These are phyloP conservation scores for Favolaschia claudopus DNA, from an alignment of 768 basidiomycete species.

Conservation along the genomic window DNA sequence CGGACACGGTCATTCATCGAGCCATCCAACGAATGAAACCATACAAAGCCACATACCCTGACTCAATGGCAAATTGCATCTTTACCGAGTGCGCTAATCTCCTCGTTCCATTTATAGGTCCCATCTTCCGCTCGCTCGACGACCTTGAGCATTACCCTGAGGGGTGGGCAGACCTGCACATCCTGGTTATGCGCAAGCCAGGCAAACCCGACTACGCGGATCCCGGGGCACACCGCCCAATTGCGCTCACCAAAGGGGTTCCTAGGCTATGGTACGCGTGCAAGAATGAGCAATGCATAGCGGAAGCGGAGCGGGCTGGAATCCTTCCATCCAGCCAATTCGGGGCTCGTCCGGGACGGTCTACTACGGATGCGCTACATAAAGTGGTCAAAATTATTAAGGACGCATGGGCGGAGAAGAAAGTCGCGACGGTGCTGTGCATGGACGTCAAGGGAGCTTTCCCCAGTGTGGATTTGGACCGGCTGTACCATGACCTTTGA, in stretches of 20 bases:
- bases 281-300: slow-evolving; percentile 11
- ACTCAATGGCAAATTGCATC: slow-evolving; percentile 30
- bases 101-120: slow-evolving; percentile 21
- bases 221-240: slow-evolving; percentile 45
- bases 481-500: slow-evolving; percentile 41
- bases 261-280: slow-evolving; percentile 24
- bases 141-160: slow-evolving; percentile 35
- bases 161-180: slow-evolving; percentile 34
- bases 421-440: slow-evolving; percentile 46
- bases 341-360: slow-evolving; percentile 45
- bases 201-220: slow-evolving; percentile 42
- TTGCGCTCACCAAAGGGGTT: slow-evolving; percentile 40
- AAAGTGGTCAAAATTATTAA: slow-evolving; percentile 43
- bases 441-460: slow-evolving; percentile 54
- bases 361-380: slow-evolving; percentile 45
- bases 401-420: slow-evolving; percentile 41
- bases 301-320: slow-evolving; percentile 36
- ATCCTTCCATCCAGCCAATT: slow-evolving; percentile 47
- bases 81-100: slow-evolving; percentile 19
- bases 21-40: slow-evolving; percentile 28
- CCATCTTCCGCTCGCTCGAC: slow-evolving; percentile 37
- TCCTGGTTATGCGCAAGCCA: slow-evolving; percentile 44
- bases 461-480: slow-evolving; percentile 42
- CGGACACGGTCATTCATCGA: neutral
- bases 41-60: slow-evolving; percentile 38